Evolutionary conservation across 73 alveolate genomes (phyloP).

Genomic region (Tetrahymena borealis): DNA sequence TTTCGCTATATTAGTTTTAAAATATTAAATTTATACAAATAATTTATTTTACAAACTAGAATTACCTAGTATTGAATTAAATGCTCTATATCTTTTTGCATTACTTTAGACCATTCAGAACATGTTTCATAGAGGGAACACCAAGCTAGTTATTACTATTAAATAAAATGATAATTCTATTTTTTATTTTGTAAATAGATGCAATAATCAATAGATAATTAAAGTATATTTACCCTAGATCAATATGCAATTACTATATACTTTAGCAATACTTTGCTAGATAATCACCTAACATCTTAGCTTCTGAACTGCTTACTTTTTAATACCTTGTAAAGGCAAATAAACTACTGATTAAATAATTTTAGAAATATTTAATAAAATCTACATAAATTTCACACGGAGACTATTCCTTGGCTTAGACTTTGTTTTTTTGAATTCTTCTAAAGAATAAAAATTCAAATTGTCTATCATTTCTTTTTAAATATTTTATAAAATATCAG

Average conservation of each 20-base stretch:
- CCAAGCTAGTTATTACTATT: neutral
- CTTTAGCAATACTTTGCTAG: neutral
- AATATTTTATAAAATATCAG: neutral
- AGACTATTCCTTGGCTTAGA: neutral
- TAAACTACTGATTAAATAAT: neutral
- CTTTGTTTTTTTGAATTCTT: neutral
- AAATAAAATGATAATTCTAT: no score
- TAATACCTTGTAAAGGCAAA: neutral
- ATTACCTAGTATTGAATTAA: neutral
- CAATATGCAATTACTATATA: neutral
- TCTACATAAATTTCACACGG: neutral
- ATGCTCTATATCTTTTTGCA: neutral
- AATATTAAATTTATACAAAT: neutral
- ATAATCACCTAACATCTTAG: neutral
- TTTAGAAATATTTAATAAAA: neutral
- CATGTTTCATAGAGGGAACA: constrained; percentile 1
- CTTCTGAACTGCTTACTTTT: neutral
- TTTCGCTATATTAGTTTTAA: neutral
- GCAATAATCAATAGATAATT: no score
- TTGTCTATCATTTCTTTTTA: neutral
- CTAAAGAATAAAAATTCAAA: neutral
- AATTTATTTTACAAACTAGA: neutral
- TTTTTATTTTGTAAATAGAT: no score
- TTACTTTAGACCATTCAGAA: neutral
- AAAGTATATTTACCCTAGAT: neutral